Conservation (phyloP, 2,329 filamentous ascomycete genomes). For the Dactylellina haptotyla region DNA sequence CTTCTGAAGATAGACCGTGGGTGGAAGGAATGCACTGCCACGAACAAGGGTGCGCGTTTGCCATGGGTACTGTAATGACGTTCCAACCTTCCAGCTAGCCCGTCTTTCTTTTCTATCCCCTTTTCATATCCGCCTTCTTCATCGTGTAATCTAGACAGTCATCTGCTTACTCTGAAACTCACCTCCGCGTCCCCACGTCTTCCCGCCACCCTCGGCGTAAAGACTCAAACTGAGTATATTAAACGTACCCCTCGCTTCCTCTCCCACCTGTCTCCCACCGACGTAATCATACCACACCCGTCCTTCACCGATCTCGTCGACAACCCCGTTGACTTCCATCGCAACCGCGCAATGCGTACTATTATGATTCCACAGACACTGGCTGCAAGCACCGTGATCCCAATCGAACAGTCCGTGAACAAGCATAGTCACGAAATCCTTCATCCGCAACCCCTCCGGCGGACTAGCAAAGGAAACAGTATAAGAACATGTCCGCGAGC, state of each 20-base stretch:
- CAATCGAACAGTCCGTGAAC: constrained; percentile 49
- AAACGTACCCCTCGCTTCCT: constrained; percentile 32
- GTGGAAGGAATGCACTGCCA: constrained; percentile 46
- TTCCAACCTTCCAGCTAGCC: constrained; percentile 9
- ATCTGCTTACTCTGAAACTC: constrained; percentile 39
- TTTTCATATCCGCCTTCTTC: neutral
- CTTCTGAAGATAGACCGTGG: constrained; percentile 16
- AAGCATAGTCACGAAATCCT: constrained; percentile 40
- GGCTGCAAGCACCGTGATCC: constrained; percentile 39
- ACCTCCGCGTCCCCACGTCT: constrained; percentile 34
- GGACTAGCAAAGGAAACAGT: constrained; percentile 40
- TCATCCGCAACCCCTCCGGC: constrained; percentile 30
- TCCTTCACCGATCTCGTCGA: constrained; percentile 39
- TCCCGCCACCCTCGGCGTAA: constrained; percentile 36
- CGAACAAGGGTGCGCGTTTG: constrained; percentile 31
- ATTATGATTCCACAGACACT: constrained; percentile 50
- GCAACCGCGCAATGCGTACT: constrained; percentile 46
- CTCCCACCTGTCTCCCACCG: constrained; percentile 28
- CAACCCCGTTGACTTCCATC: constrained; percentile 26
- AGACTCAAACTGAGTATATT: constrained; percentile 39
- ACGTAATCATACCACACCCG: constrained; percentile 42
- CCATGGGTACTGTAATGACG: constrained; percentile 50
- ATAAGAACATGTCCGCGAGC: constrained; percentile 25
- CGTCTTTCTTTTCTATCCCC: neutral
- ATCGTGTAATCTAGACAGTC: neutral